These are phyloP conservation scores for Cyberlindnera euphorbiae DNA, from an alignment of 805 yeast species.

Conservation along the genomic window DNA sequence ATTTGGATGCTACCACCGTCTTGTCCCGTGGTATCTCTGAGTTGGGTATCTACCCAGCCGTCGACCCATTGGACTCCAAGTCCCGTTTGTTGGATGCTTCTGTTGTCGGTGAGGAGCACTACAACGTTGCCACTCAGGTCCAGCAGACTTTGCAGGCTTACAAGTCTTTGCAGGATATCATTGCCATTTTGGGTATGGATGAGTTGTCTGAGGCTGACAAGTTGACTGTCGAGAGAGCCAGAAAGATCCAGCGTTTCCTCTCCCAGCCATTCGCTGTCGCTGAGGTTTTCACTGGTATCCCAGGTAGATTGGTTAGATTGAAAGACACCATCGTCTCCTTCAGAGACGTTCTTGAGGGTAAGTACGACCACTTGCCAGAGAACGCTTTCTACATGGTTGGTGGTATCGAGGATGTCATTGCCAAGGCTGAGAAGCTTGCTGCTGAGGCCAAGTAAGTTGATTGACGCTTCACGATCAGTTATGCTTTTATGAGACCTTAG, in stretches of 20 bases:
- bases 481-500: conserved; percentile 3
- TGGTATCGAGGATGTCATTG: conserved; percentile 97
- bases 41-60: conserved; percentile 99
- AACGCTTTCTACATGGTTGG: conserved; percentile 99
- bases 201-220: conserved; percentile 98
- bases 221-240: conserved; percentile 99
- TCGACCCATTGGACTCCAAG: conserved; percentile 99
- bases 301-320: conserved; percentile 95
- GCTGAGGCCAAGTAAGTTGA: conserved; percentile 66
- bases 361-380: conserved; percentile 98
- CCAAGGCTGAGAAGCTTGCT: conserved; percentile 99
- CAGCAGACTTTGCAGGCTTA: conserved; percentile 99
- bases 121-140: conserved; percentile 88
- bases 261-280: conserved; percentile 99
- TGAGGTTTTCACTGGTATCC: conserved; percentile 99
- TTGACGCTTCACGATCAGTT: not conserved
- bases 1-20: conserved; percentile 99
- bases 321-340: conserved; percentile 92
- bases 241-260: conserved; percentile 99
- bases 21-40: conserved; percentile 99
- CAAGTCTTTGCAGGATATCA: conserved; percentile 99
- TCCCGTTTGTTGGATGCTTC: conserved; percentile 97
- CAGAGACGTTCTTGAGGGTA: conserved; percentile 97
- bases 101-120: conserved; percentile 98
- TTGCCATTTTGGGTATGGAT: conserved; percentile 99